Conservation (phyloP, 345 rosid genomes). For the Euphorbia tirucalli region DNA sequence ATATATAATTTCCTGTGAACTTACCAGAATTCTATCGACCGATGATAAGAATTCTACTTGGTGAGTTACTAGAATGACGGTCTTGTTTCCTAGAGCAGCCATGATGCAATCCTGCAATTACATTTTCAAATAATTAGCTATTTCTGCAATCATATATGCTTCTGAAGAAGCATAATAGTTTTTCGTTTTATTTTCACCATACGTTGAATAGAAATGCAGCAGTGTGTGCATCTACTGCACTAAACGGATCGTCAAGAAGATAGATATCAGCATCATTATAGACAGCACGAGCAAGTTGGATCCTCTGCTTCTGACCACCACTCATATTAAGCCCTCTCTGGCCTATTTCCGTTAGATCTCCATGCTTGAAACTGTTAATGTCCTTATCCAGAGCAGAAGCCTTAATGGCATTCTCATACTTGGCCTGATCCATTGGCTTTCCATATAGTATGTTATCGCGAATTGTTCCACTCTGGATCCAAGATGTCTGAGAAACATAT, state of each 20-base stretch:
- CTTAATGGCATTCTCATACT: conserved; percentile 43
- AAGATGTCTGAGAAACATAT: conserved; percentile 69
- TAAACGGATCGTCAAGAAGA: conserved; percentile 81
- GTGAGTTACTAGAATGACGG: conserved; percentile 45
- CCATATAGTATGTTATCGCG: conserved; percentile 35
- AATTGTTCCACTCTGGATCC: conserved; percentile 81
- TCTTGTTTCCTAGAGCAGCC: conserved; percentile 27
- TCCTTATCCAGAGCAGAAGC: conserved; percentile 62
- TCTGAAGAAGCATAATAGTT: neutral
- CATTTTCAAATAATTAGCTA: neutral
- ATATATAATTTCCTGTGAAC: neutral
- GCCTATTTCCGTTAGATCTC: conserved; percentile 69
- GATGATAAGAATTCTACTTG: conserved; percentile 42
- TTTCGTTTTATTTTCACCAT: neutral
- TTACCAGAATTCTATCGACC: conserved; percentile 38
- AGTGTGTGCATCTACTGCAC: conserved; percentile 81
- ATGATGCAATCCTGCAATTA: conserved; percentile 38
- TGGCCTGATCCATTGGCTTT: conserved; percentile 16
- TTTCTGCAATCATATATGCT: neutral
- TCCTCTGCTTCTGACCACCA: conserved; percentile 82
- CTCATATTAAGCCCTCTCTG: conserved; percentile 81
- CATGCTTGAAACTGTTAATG: conserved; percentile 41
- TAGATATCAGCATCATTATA: conserved; percentile 64
- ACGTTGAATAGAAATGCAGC: conserved; percentile 63
- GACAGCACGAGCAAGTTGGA: conserved; percentile 75